Base-by-base conservation (phyloP, 805 yeast species). In the Monosporozyma siamensis region DNA sequence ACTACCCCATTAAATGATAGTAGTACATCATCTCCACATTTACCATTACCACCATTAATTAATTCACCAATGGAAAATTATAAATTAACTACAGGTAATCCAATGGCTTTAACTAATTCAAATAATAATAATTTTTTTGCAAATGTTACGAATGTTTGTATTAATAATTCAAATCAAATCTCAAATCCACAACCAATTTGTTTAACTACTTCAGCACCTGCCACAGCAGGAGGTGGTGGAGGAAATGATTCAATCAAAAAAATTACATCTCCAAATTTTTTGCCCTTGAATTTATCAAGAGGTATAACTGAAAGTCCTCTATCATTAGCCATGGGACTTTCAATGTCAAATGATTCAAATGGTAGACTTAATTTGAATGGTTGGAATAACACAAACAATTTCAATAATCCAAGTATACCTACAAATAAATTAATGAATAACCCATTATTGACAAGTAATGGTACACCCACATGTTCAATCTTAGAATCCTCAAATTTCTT, bases 261-360 rank as follows among this genome's bases (percentile, higher is more conserved):
- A 38, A 44, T 55, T 17, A 55, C 53, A 36, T 54, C 61, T 3
- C 61, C 64, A 3, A 54, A 53, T 30, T 55, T 55, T 25, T 60
- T 58, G 4, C 55, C 58, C 9, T 44, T 57, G 36, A 57, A 56
- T 38, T 54, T 59, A 11, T 59, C 64, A 6, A 51, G 64, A 36
- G 64, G 57, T 38, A 50, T 54, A 10, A 56, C 63, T 8, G 50
- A 56, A 44, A 55, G 59, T 37, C 63, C 63, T 11, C 49, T 55
- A n/a, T 32, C 35, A 3, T 32, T 32, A 9, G n/a, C 24, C 7
- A 32, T 32, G 35, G 18, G 23, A 15, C 23, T 32, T 10, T 22
- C 35, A 11, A 22, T 32, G 3, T 32, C 35, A 9, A 32, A 32
- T 32, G 23, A 32, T 18, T 32, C 35, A 3, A 18, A 18, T 2